Base-by-base conservation (phyloP, 1,139 yeast species). In the Pichiaceae sp. region DNA sequence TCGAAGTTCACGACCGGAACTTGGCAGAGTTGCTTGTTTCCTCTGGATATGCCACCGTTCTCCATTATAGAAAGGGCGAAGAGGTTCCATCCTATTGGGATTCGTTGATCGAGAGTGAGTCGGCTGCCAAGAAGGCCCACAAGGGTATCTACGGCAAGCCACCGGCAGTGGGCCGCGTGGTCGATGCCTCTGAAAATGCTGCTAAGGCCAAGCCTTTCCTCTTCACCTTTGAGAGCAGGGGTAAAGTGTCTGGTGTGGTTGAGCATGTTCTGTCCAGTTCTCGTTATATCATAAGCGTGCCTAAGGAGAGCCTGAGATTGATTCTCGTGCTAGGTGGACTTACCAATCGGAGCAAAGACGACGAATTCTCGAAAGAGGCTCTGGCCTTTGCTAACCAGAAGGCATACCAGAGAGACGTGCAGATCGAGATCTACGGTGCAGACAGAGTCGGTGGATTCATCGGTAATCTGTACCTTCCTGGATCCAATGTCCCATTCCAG, bases 361-460 rank as follows among this genome's bases (percentile, higher is more conserved):
- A 57, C 16, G 63, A 67, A 2, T 44, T 57, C 31, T 64, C 74
- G 5, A 75, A 71, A 18, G 70, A 65, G 35, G 86, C 85, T 1
- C 56, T 75, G 32, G 72, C 68, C 35, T 76, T 62, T 50, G 69
- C 79, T 45, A 68, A 67, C 50, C 69, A 66, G 42, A 70, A 71
- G 44, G 67, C 73, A 38, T 66, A 78, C 55, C 96, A 86, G 62
- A 72, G 86, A 52, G 83, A 77, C 46, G 81, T 84, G 34, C 78
- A 73, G 46, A 66, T 85, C 46, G 80, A 79, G 39, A 71, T 85
- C 20, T 73, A 75, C 45, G 80, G 74, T 42, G 71, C 73, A 38
- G 96, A 86, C 56, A 82, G 78, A 53, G 68, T 80, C 42, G 95
- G 95, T 41, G 84, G 83, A 0, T 86, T 85, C 49, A 75, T 84